These are phyloP conservation scores for Mucor indicus DNA, from an alignment of 371 early-diverging fungal genomes.

Conservation along the genomic window DNA sequence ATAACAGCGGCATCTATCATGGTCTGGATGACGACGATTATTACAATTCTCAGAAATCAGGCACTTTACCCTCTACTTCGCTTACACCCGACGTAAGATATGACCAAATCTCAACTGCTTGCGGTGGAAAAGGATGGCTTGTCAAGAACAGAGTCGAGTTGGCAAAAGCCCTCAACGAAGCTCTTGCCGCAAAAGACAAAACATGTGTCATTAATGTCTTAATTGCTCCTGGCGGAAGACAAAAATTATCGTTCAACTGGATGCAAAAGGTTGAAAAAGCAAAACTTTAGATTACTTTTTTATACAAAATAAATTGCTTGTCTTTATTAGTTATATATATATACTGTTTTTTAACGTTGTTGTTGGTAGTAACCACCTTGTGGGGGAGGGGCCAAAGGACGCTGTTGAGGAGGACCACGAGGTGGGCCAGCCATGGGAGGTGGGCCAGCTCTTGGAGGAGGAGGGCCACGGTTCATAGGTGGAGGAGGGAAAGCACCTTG, in stretches of 20 bases:
- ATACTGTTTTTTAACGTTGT: not conserved
- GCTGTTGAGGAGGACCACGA: conserved; percentile 1
- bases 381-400: conserved; percentile 10
- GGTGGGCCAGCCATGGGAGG: conserved; percentile 19
- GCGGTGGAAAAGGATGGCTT: conserved; percentile 67
- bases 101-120: conserved; percentile 63
- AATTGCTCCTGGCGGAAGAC: conserved; percentile 50
- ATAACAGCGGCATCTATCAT: conserved; percentile 81
- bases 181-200: conserved; percentile 36
- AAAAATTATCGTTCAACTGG: conserved; percentile 31
- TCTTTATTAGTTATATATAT: not conserved
- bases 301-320: not conserved
- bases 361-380: conserved; percentile 9
- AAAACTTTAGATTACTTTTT: conserved; percentile 10
- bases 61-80: conserved; percentile 60
- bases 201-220: conserved; percentile 50
- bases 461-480: conserved; percentile 4
- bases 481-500: conserved; percentile 18
- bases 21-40: conserved; percentile 55
- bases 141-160: conserved; percentile 62
- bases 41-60: conserved; percentile 22
- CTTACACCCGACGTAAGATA: conserved; percentile 67
- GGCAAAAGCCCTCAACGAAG: conserved; percentile 47
- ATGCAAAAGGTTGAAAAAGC: conserved; percentile 22
- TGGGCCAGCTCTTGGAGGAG: conserved; percentile 11